These are phyloP conservation scores for Circinella umbellata DNA, from an alignment of 371 early-diverging fungal species.

Conservation along the genomic window DNA sequence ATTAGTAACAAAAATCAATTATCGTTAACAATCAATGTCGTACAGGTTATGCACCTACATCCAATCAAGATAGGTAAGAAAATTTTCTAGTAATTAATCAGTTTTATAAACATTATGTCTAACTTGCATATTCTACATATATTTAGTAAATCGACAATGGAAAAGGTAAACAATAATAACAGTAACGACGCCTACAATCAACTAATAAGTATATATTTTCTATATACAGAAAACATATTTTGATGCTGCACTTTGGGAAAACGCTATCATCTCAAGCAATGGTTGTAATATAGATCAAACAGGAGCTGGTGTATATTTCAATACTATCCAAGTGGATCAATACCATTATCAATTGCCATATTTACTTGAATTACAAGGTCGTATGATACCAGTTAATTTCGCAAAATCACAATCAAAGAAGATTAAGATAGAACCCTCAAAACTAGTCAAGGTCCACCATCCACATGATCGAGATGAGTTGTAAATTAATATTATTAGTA, in stretches of 20 bases:
- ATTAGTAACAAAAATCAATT: not conserved
- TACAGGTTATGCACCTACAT: not conserved
- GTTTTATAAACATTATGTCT: too few relatives aligned
- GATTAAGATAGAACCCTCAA: slow-evolving; percentile 6
- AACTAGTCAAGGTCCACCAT: not conserved
- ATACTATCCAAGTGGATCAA: slow-evolving; percentile 23
- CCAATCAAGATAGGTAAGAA: not conserved
- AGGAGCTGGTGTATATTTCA: slow-evolving; percentile 28
- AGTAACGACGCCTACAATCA: too few relatives aligned
- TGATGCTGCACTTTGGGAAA: slow-evolving; percentile 11
- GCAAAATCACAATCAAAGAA: slow-evolving; percentile 24
- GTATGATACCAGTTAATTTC: slow-evolving; percentile 37
- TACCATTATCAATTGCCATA: slow-evolving; percentile 32
- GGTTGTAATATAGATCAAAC: slow-evolving; percentile 34
- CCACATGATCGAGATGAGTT: slow-evolving; percentile 11
- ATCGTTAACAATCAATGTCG: not conserved
- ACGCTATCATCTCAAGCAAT: slow-evolving; percentile 3
- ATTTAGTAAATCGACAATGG: too few relatives aligned
- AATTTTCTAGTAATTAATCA: too few relatives aligned
- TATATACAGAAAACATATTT: not conserved
- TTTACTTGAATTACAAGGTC: slow-evolving; percentile 33
- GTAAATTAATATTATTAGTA: not conserved
- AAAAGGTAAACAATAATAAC: too few relatives aligned
- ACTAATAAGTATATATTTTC: not conserved
- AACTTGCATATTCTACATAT: too few relatives aligned